Conservation (phyloP, 352 stramenopile species). For the Globisporangium cystogenes region DNA sequence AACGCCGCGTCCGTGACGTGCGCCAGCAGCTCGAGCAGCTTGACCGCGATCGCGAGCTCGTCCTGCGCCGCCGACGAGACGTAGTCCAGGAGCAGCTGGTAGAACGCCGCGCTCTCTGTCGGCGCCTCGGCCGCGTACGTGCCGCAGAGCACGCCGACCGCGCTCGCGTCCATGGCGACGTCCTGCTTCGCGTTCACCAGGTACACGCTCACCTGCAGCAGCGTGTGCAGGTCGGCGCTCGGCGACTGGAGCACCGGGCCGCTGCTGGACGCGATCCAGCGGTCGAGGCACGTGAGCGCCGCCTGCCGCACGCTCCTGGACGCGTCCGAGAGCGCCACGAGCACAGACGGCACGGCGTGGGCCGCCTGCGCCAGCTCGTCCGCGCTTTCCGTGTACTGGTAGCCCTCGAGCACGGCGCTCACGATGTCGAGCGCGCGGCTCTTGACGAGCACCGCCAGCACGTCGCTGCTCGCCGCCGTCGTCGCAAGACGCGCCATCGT, state of each 20-base stretch:
- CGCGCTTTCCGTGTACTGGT: slow-evolving; percentile 25
- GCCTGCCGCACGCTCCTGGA: slow-evolving; percentile 49
- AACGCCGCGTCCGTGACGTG: slow-evolving; percentile 43
- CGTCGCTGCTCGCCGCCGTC: slow-evolving; percentile 23
- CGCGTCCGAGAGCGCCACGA: slow-evolving; percentile 55
- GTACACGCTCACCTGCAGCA: slow-evolving; percentile 29
- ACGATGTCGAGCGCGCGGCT: slow-evolving; percentile 62
- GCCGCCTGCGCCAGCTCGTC: slow-evolving; percentile 40
- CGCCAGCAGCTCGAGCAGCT: slow-evolving; percentile 56
- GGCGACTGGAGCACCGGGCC: slow-evolving; percentile 15
- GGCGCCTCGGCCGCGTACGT: slow-evolving; percentile 23
- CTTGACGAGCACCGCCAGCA: slow-evolving; percentile 48
- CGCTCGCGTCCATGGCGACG: slow-evolving; percentile 67
- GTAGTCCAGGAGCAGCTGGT: slow-evolving; percentile 42
- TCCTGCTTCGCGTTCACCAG: slow-evolving; percentile 65
- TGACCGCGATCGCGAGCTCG: slow-evolving; percentile 40
- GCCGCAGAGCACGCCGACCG: slow-evolving; percentile 45
- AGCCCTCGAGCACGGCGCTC: slow-evolving; percentile 53
- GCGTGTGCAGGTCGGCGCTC: slow-evolving; percentile 22
- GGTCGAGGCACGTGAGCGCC: slow-evolving; percentile 52
- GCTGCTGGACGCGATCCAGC: slow-evolving; percentile 32
- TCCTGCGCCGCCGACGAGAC: slow-evolving; percentile 36
- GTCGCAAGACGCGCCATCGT: slow-evolving; percentile 50
- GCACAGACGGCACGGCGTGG: slow-evolving; percentile 48
- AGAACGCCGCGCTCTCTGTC: slow-evolving; percentile 26